A percentile compares a stretch with the other conserved stretches of the same genome.
phyloP scores from a whole-genome alignment of 2,329 filamentous ascomycete genomes.

The Plectosphaerella cucumerina region DNA sequence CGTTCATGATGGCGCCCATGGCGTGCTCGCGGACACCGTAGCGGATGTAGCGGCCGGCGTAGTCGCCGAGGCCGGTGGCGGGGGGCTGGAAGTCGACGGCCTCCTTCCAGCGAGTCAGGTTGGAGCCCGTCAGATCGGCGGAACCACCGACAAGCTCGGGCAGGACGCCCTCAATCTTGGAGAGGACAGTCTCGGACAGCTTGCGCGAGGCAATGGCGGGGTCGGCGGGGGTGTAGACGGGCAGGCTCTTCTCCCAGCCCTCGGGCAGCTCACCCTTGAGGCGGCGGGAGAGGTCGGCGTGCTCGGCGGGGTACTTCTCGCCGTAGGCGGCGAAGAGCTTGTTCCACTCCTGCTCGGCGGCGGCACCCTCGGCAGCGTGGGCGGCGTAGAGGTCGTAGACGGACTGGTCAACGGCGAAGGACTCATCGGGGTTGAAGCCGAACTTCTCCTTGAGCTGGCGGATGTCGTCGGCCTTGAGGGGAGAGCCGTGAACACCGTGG shows the following conservation, averaged over 20 bases:
- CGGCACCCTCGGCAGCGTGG: constrained; percentile 80
- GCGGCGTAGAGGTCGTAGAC: constrained; percentile 90
- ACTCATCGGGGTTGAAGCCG: constrained; percentile 92
- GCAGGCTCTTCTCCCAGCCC: constrained; percentile 93
- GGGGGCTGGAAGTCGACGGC: constrained; percentile 97
- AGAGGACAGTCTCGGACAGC: constrained; percentile 89
- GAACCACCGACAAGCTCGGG: constrained; percentile 95
- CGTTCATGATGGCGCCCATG: constrained; percentile 93
- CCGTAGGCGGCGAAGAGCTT: constrained; percentile 84
- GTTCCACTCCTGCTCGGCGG: constrained; percentile 93
- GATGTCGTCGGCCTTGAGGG: constrained; percentile 91
- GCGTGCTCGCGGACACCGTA: constrained; percentile 90
- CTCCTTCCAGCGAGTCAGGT: constrained; percentile 97
- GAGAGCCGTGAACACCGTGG: constrained; percentile 91
- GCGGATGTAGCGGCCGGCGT: constrained; percentile 85
- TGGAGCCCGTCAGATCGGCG: constrained; percentile 95
- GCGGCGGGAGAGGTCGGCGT: constrained; percentile 77
- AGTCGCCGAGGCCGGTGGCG: constrained; percentile 79
- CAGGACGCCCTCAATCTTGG: constrained; percentile 76
- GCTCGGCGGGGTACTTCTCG: constrained; percentile 71
- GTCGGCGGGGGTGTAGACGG: constrained; percentile 84
- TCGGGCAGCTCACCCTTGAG: constrained; percentile 80
- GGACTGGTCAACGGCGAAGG: constrained; percentile 88
- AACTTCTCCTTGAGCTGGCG: constrained; percentile 92
- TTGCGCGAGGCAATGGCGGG: constrained; percentile 87